A percentile compares a stretch with the other conserved stretches of the same genome.
These are phyloP conservation scores for Fusarium sublunatum DNA, from an alignment of 2,329 filamentous ascomycete genomes.

Conservation along the genomic window DNA sequence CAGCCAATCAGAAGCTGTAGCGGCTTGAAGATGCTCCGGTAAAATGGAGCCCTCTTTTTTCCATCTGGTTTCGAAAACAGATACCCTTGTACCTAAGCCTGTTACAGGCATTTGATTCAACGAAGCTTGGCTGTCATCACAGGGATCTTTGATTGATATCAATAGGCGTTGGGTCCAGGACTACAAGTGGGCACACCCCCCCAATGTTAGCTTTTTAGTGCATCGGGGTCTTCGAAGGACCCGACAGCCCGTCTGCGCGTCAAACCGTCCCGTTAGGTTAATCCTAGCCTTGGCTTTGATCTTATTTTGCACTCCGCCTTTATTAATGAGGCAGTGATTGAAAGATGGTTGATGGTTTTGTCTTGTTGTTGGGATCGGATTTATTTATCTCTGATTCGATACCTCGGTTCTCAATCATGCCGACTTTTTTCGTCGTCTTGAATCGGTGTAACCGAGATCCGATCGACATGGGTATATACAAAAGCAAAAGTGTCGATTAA, in stretches of 20 bases:
- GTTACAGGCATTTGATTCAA: not conserved
- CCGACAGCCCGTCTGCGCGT: constrained; percentile 46
- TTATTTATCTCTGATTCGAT: not conserved
- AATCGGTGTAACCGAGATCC: constrained; percentile 41
- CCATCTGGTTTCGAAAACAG: constrained; percentile 3
- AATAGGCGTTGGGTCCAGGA: not conserved
- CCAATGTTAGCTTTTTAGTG: constrained; percentile 2
- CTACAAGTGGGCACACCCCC: constrained; percentile 12
- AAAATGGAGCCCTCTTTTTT: not conserved
- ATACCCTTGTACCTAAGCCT: constrained; percentile 2
- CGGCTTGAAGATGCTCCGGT: constrained; percentile 32
- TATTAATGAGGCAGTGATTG: not conserved
- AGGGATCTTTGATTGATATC: not conserved
- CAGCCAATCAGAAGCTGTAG: constrained; percentile 16
- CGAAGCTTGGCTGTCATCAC: constrained; percentile 23
- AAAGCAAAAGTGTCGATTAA: not conserved
- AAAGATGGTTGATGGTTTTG: not conserved
- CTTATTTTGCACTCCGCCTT: no score
- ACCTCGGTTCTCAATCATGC: no score
- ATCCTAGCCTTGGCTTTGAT: not conserved
- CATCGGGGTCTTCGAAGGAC: constrained; percentile 50
- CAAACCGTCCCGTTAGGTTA: constrained; percentile 18
- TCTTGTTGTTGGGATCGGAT: constrained; percentile 4
- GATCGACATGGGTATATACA: constrained; percentile 17
- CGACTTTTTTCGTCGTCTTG: no score